Conservation (phyloP, 305 asterid species). For the Salvia sclarea region DNA sequence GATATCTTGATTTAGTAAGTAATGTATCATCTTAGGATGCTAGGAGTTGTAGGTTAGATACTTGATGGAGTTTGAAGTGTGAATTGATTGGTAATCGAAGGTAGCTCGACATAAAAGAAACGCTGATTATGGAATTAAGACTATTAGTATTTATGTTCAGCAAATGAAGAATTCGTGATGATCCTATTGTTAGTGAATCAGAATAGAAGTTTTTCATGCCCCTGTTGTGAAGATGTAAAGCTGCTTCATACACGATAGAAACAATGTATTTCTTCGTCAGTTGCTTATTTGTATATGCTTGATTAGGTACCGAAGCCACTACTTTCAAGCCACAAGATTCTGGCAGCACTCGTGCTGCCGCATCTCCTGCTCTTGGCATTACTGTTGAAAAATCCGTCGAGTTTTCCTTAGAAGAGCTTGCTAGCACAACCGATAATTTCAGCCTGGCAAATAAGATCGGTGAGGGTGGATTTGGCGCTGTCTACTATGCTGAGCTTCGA, state of each 20-base stretch:
- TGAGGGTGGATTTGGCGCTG: conserved; percentile 96
- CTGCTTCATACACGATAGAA: neutral
- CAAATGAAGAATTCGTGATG: neutral
- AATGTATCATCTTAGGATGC: no score
- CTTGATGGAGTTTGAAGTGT: no score
- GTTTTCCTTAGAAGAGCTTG: conserved; percentile 92
- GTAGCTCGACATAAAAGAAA: neutral
- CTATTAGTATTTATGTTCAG: neutral
- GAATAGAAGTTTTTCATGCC: neutral
- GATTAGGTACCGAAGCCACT: conserved; percentile 39
- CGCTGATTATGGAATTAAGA: neutral
- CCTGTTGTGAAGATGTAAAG: neutral
- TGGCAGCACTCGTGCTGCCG: conserved; percentile 43
- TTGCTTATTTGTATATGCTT: conserved; percentile 22
- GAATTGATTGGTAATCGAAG: no score
- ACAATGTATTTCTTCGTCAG: neutral
- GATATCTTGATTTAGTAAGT: no score
- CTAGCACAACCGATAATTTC: conserved; percentile 78
- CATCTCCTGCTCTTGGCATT: conserved; percentile 66
- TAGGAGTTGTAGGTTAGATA: no score
- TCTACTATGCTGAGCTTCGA: conserved; percentile 96
- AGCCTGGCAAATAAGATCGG: conserved; percentile 92
- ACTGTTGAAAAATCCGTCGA: conserved; percentile 90
- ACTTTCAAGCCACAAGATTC: conserved; percentile 42
- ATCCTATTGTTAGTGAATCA: neutral